Evolutionary conservation across 2,329 filamentous ascomycete genomes (phyloP), one percentile per base, ranked within the genome.

Genomic region (Ceratocystis papillata): DNA sequence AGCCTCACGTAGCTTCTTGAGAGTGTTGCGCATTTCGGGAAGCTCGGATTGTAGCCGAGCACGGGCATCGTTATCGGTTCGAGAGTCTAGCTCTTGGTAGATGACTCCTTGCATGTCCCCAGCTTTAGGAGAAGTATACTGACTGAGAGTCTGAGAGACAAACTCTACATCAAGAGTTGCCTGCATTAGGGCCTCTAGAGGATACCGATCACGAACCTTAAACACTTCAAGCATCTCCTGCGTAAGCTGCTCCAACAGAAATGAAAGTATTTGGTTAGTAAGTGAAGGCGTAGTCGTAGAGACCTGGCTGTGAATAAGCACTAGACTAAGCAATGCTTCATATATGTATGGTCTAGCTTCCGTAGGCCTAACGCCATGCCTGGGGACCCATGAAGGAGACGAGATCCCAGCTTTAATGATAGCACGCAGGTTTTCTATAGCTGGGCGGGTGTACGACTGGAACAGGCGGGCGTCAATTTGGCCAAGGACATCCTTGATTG

Each of bases 111-210:
- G 94, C 15, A 89, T 81, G 73, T 92, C 85, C 6, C 85, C 86
- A 2, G 91, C 90, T 63, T 85, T 82, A 67, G 96, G 88, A 0
- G 90, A 94, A 0, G 90, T 94, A 75, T 95, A 99, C 70, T 92
- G 87, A 68, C 84, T 89, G 44, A 99, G 81, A 4, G 93, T 96
- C 78, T 99, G 94, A 0, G 92, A 90, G 67, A 97, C 87, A 73
- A 99, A 97, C 76, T 99, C 94, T 1, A 96, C 92, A 73, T 99
- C 94, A 0, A 99, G 83, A 0, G 94, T 99, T 1, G 95, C 95
- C 76, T 99, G 95, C 87, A 97, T 96, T 63, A 99, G 83, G 5
- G 89, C 87, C 4, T 87, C 80, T 0, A 99, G 84, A 1, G 85
- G 82, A 76, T 94, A 97, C 22, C 79, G 79, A 3, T 80, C 75